Conservation (phyloP, 1,139 yeast genomes). For the Hemisphaericaspora subhashii region DNA sequence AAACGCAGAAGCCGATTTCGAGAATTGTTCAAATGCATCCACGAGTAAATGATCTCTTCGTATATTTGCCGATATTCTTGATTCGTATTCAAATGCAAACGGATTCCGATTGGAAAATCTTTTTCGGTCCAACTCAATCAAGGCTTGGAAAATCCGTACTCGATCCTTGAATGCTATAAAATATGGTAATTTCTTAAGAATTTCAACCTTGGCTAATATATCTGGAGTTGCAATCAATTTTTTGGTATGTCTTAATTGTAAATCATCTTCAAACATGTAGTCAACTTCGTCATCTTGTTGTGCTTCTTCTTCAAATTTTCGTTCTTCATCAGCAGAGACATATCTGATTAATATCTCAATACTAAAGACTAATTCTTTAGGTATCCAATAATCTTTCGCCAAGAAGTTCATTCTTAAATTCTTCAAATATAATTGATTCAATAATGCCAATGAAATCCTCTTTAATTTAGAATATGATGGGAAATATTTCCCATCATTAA, state of each 20-base stretch:
- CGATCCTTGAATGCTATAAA: constrained; percentile 74
- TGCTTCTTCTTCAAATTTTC: constrained; percentile 17
- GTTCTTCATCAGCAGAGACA: constrained; percentile 43
- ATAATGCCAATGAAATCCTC: constrained; percentile 46
- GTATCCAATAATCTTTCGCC: constrained; percentile 58
- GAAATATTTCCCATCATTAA: constrained; percentile 13
- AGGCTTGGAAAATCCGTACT: constrained; percentile 68
- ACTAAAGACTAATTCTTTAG: constrained; percentile 28
- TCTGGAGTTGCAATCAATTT: constrained; percentile 4
- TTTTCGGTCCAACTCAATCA: constrained; percentile 54
- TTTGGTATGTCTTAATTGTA: neutral
- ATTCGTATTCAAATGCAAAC: constrained; percentile 17
- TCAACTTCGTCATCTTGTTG: constrained; percentile 20
- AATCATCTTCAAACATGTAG: neutral
- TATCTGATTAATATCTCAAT: constrained; percentile 30
- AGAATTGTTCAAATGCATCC: constrained; percentile 69
- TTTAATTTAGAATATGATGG: constrained; percentile 28
- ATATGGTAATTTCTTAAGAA: constrained; percentile 71
- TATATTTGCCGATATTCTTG: constrained; percentile 49
- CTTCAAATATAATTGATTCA: constrained; percentile 68
- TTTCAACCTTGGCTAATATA: constrained; percentile 32
- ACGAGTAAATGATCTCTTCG: constrained; percentile 68
- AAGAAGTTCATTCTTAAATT: constrained; percentile 66
- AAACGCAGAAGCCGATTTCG: constrained; percentile 43
- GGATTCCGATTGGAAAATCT: constrained; percentile 18